Conservation (phyloP, 306 rosid species). For the Neltuma alba region DNA sequence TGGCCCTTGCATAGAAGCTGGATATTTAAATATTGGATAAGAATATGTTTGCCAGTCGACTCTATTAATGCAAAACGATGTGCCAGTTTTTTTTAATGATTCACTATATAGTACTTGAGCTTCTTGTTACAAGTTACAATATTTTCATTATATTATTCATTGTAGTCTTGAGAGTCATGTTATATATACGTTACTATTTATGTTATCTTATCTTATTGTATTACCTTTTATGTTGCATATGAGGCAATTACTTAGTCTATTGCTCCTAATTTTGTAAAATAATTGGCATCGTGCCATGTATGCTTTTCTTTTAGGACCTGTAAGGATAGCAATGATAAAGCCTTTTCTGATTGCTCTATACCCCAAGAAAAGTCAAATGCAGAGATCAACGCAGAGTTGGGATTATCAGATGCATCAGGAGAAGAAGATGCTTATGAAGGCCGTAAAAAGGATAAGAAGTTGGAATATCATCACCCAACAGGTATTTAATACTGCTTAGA, state of each 20-base stretch:
- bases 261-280: constrained; percentile 29
- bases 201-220: neutral
- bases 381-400: constrained; percentile 93
- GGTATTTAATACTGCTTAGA: constrained; percentile 49
- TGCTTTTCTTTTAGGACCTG: constrained; percentile 74
- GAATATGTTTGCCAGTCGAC: constrained; percentile 19
- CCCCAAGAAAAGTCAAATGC: constrained; percentile 98
- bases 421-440: constrained; percentile 79
- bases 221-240: constrained; percentile 16
- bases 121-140: constrained; percentile 28
- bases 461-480: constrained; percentile 57
- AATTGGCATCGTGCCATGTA: constrained; percentile 24
- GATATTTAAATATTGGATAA: constrained; percentile 25
- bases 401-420: constrained; percentile 90
- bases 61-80: neutral
- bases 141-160: neutral
- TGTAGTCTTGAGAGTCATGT: neutral
- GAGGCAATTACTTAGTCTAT: neutral
- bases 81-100: neutral
- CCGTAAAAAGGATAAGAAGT: constrained; percentile 60
- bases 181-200: neutral
- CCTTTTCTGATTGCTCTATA: constrained; percentile 75
- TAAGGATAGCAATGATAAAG: constrained; percentile 71
- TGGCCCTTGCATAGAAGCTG: constrained; percentile 26
- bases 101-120: constrained; percentile 5